Conservation (phyloP, 495 filamentous ascomycete genomes). For the Hypoxylon lenormandii region DNA sequence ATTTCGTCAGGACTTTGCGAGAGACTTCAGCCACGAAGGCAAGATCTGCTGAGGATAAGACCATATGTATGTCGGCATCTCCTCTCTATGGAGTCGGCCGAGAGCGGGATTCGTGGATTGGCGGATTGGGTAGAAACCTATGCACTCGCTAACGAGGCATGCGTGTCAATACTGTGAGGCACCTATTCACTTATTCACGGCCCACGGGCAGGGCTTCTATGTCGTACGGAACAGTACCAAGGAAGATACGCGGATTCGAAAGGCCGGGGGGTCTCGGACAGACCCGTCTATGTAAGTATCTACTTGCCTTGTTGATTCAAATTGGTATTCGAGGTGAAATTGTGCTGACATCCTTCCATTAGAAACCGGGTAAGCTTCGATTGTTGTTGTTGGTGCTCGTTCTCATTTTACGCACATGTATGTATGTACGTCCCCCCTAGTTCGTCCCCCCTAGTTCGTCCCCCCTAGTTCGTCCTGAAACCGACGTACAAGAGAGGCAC, state of each 20-base stretch:
- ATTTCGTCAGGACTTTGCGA: slow-evolving; percentile 32
- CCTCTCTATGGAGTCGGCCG: slow-evolving; percentile 30
- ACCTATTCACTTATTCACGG: slow-evolving; percentile 20
- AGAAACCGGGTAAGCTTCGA: background rate
- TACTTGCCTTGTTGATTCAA: slow-evolving; percentile 9
- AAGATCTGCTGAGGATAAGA: slow-evolving; percentile 35
- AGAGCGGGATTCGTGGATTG: slow-evolving; percentile 19
- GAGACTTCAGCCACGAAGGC: slow-evolving; percentile 33
- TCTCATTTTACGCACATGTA: slow-evolving; percentile 5
- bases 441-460: too few species aligned
- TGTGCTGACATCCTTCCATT: background rate
- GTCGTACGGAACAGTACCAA: slow-evolving; percentile 24
- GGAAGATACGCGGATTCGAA: slow-evolving; percentile 19
- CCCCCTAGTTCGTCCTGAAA: slow-evolving; percentile 19
- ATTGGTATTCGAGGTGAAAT: slow-evolving; percentile 12
- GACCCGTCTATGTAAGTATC: slow-evolving; percentile 2
- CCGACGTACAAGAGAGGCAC: slow-evolving; percentile 21
- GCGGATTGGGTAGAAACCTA: slow-evolving; percentile 21
- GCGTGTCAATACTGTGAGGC: slow-evolving; percentile 35
- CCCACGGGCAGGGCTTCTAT: slow-evolving; percentile 11
- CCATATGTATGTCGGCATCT: slow-evolving; percentile 21
- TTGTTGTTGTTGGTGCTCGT: background rate
- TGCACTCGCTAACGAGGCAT: slow-evolving; percentile 18
- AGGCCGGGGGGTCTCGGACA: slow-evolving; percentile 33
- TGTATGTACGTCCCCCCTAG: too few species aligned